These are phyloP conservation scores for Jatropha multifida DNA, from an alignment of 441 rosid species.

Conservation along the genomic window DNA sequence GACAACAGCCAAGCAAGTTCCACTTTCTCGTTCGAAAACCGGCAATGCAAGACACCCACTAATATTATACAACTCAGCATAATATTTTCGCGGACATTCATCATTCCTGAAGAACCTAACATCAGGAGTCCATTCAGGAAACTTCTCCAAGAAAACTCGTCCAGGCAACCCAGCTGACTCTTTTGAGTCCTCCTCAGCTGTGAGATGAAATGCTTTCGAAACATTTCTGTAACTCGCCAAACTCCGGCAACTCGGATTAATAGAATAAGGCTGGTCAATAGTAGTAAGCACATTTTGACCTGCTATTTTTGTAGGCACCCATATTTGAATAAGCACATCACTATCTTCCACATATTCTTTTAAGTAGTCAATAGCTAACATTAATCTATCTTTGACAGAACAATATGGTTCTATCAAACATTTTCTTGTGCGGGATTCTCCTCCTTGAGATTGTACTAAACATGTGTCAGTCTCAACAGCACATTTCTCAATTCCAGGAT, in stretches of 20 bases:
- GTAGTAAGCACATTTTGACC: constrained; percentile 69
- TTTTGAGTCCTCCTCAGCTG: constrained; percentile 57
- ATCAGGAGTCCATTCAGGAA: constrained; percentile 94
- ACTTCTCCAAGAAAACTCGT: constrained; percentile 61
- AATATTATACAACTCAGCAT: constrained; percentile 54
- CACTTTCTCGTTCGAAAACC: constrained; percentile 31
- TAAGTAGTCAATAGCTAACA: constrained; percentile 47
- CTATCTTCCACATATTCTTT: constrained; percentile 49
- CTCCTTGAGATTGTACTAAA: constrained; percentile 41
- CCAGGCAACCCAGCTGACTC: constrained; percentile 71
- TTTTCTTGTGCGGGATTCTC: constrained; percentile 41
- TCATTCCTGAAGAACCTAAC: constrained; percentile 68
- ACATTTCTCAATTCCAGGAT: constrained; percentile 36
- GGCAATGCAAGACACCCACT: constrained; percentile 50
- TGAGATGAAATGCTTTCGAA: constrained; percentile 53
- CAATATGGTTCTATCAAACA: constrained; percentile 61
- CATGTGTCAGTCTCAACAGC: constrained; percentile 31
- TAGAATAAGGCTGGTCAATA: constrained; percentile 31
- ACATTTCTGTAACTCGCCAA: constrained; percentile 61
- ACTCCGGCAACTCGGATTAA: constrained; percentile 45
- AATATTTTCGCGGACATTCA: constrained; percentile 61
- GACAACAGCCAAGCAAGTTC: constrained; percentile 79
- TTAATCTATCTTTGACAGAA: constrained; percentile 51
- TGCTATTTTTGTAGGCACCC: constrained; percentile 67
- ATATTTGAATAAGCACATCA: constrained; percentile 65